Evolutionary conservation across 176 grass and related monocot genomes (phyloP), one percentile per base, ranked within the genome.

Genomic region (Ananas comosus): DNA sequence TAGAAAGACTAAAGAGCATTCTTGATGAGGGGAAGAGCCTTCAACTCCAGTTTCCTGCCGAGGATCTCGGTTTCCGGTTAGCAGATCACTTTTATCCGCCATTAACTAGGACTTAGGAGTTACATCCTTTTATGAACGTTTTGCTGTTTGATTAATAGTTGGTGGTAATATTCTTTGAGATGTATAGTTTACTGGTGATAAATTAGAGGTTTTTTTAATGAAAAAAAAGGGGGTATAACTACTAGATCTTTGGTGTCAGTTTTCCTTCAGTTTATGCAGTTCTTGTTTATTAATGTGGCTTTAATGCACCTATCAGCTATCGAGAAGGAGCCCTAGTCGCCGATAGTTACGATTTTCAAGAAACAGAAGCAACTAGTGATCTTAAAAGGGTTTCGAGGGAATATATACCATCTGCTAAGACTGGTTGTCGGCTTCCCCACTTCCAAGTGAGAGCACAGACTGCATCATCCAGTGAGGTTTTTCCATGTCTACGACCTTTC

Each of bases 1-100:
- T 92, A 22, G 77, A 73, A 76, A 92, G 83, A 76, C 51, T 97
- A 63, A 92, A 80, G 76, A 89, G 70, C 63, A 90, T 97, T 79
- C 80, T 97, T 77, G 84, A 87, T 74, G 89, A 92, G 85, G 94
- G 94, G 18, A 90, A 92, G 77, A 97, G 89, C 64, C 84, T 97
- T 16, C 89, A 92, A 66, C 84, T 97, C n/a, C 89, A 97, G 66
- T 97, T 97, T 74, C 94, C 89, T 71, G 86, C 88, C 29, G 89
- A 97, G 69, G 94, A 92, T 86, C 94, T 97, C 74, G 94, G 89
- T n/a, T 97, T 97, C 70, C 51, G 80, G 94, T 97, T 57, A 82
- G 88, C 63, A n/a, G 19, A 59, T 51, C 17, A 24, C 24, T 33
- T 72, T 18, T 61, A 33, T 79, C 42, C 11, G 58, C n/a, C 48